These are phyloP conservation scores for Saccharomyces hybrid DNA, from an alignment of 1,139 yeast species.

Conservation along the genomic window DNA sequence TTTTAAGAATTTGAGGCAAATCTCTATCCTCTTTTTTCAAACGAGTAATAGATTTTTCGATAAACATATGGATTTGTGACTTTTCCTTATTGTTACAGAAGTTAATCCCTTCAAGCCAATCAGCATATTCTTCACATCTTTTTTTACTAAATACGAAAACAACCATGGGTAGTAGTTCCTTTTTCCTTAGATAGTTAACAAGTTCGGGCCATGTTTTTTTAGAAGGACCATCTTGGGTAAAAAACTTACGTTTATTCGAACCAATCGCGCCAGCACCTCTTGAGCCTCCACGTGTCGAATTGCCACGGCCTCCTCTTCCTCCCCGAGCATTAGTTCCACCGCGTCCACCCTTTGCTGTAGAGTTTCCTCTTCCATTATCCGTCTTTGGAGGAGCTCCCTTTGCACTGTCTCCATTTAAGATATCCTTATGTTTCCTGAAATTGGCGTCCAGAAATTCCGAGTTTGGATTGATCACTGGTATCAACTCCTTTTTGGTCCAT, in stretches of 20 bases:
- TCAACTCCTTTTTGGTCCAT: slow-evolving; percentile 66
- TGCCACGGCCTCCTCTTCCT: slow-evolving; percentile 31
- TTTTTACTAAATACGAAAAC: slow-evolving; percentile 89
- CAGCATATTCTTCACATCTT: slow-evolving; percentile 88
- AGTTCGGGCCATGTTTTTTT: slow-evolving; percentile 72
- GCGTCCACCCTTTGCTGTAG: slow-evolving; percentile 29
- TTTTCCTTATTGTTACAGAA: slow-evolving; percentile 78
- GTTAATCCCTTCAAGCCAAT: slow-evolving; percentile 62
- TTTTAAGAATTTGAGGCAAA: slow-evolving; percentile 78
- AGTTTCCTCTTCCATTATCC: slow-evolving; percentile 19
- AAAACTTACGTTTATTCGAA: slow-evolving; percentile 34
- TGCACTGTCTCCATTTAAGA: slow-evolving; percentile 38
- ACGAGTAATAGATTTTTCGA: slow-evolving; percentile 80
- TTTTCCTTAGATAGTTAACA: slow-evolving; percentile 61
- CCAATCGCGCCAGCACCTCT: slow-evolving; percentile 36
- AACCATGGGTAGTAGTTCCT: slow-evolving; percentile 78
- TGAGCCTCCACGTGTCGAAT: slow-evolving; percentile 32
- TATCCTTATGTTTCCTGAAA: slow-evolving; percentile 54
- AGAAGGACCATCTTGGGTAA: slow-evolving; percentile 59
- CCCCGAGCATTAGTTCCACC: slow-evolving; percentile 30
- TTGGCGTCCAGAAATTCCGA: slow-evolving; percentile 61
- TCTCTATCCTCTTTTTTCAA: slow-evolving; percentile 87
- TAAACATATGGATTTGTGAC: slow-evolving; percentile 86
- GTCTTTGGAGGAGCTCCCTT: slow-evolving; percentile 20
- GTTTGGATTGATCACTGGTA: slow-evolving; percentile 66